A percentile compares a stretch with the other conserved stretches of the same genome.
Conservation (phyloP, 495 filamentous ascomycete species). For the Aspergillus wentii region DNA sequence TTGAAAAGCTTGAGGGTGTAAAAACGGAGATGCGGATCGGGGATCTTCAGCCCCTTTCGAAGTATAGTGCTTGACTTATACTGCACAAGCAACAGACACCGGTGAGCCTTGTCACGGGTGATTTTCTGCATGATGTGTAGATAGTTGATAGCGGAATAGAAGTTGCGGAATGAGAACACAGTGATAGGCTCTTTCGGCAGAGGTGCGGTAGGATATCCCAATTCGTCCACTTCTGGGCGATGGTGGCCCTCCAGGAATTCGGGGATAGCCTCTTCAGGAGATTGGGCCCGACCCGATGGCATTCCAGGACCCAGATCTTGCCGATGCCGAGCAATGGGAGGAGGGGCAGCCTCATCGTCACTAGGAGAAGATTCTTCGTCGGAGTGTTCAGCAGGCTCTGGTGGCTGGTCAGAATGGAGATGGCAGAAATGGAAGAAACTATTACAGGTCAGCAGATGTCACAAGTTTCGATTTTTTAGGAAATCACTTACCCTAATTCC, state of each 20-base stretch:
- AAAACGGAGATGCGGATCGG: conserved; percentile 77
- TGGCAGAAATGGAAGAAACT: conserved; percentile 92
- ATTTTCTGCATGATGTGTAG: conserved; percentile 96
- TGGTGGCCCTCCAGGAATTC: conserved; percentile 30
- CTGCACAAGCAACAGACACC: conserved; percentile 85
- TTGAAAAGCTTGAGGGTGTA: conserved; percentile 99
- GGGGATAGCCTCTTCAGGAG: conserved; percentile 29
- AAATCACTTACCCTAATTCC: conserved; percentile 63
- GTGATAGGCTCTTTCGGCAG: conserved; percentile 77
- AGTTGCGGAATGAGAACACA: conserved; percentile 86
- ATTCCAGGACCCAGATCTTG: conserved; percentile 23
- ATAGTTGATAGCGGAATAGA: conserved; percentile 90
- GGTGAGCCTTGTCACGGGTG: conserved; percentile 88
- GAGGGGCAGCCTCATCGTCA: conserved; percentile 75
- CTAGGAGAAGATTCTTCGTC: conserved; percentile 30
- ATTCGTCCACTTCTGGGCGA: conserved; percentile 81
- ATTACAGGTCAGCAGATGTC: conserved; percentile 15
- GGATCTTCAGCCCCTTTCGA: conserved; percentile 83
- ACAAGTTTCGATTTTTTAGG: no score
- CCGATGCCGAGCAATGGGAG: conserved; percentile 65
- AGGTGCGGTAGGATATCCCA: conserved; percentile 65
- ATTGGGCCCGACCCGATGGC: conserved; percentile 18
- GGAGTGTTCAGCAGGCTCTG: conserved; percentile 18
- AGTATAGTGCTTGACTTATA: conserved; percentile 91
- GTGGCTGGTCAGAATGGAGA: conserved; percentile 43